Percentiles rank a stretch among this genome's conserved stretches.
These are phyloP conservation scores for Cryptococcus sp. DNA, from an alignment of 1,284 basidiomycete species.

Conservation along the genomic window DNA sequence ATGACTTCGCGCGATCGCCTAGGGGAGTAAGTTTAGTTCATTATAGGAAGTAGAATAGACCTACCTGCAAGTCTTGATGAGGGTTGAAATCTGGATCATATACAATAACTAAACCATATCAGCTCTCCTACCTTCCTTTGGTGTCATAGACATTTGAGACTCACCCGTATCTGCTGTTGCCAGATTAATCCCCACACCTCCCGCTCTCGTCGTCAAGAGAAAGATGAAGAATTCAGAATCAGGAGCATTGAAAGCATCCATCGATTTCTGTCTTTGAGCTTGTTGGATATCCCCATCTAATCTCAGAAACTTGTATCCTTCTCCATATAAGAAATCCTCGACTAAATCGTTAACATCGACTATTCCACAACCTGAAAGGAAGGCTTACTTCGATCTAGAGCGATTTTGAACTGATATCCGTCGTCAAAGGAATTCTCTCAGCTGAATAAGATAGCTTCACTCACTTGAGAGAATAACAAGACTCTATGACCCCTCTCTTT, in stretches of 20 bases:
- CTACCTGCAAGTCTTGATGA: conserved; percentile 55
- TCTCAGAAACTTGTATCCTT: conserved; percentile 84
- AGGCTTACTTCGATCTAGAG: conserved; percentile 61
- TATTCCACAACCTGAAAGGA: neutral
- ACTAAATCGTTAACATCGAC: conserved; percentile 43
- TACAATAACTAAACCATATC: conserved; percentile 64
- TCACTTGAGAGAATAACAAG: conserved; percentile 94
- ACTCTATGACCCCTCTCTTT: conserved; percentile 87
- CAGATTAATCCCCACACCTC: conserved; percentile 92
- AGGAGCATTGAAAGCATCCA: conserved; percentile 87
- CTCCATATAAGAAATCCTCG: conserved; percentile 87
- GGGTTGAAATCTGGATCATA: conserved; percentile 94
- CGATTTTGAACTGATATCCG: conserved; percentile 75
- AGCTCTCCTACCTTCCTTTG: conserved; percentile 1
- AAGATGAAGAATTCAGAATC: conserved; percentile 85
- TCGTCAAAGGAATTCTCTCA: conserved; percentile 7
- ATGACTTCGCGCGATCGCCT: conserved; percentile 88
- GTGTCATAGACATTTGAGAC: neutral
- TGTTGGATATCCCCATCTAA: conserved; percentile 88
- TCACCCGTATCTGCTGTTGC: conserved; percentile 50
- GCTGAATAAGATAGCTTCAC: conserved; percentile 14
- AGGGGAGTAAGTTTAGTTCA: conserved; percentile 1
- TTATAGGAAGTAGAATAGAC: neutral
- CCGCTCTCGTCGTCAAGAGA: conserved; percentile 88
- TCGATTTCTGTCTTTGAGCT: conserved; percentile 79